Conservation (phyloP, 2,329 filamentous ascomycete genomes). For the Emmonsiellopsis sp. region DNA sequence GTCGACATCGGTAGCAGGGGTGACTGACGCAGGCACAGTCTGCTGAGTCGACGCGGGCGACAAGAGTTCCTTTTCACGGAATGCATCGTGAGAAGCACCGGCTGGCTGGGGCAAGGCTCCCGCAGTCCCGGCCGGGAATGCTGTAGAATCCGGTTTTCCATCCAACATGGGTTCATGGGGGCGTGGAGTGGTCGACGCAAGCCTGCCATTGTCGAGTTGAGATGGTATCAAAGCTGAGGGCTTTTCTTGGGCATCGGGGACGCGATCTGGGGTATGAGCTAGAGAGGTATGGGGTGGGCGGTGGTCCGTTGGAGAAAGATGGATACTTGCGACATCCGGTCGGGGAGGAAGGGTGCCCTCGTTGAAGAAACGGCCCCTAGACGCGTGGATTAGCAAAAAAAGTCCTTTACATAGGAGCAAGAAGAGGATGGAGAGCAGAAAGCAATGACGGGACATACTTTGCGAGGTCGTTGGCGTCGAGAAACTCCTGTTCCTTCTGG, state of each 20-base stretch:
- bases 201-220: too few relatives aligned
- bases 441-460: slow-evolving; percentile 38
- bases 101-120: not conserved
- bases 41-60: not conserved
- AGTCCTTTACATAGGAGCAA: not conserved
- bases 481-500: slow-evolving; percentile 43
- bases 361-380: slow-evolving; percentile 48
- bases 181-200: not conserved
- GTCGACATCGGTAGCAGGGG: not conserved
- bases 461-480: slow-evolving; percentile 48
- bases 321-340: slow-evolving; percentile 16
- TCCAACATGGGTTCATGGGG: not conserved
- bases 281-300: not conserved
- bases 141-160: not conserved
- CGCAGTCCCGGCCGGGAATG: not conserved
- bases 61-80: not conserved
- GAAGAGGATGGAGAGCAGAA: slow-evolving; percentile 6
- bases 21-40: not conserved
- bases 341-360: slow-evolving; percentile 42
- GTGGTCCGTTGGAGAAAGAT: not conserved
- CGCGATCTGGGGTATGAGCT: not conserved
- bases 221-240: not conserved
- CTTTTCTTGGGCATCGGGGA: not conserved
- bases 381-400: slow-evolving; percentile 6
- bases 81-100: not conserved